phyloP scores from a whole-genome alignment of 192 early-diverging fungal genomes.

The Haplosporangium gracile region DNA sequence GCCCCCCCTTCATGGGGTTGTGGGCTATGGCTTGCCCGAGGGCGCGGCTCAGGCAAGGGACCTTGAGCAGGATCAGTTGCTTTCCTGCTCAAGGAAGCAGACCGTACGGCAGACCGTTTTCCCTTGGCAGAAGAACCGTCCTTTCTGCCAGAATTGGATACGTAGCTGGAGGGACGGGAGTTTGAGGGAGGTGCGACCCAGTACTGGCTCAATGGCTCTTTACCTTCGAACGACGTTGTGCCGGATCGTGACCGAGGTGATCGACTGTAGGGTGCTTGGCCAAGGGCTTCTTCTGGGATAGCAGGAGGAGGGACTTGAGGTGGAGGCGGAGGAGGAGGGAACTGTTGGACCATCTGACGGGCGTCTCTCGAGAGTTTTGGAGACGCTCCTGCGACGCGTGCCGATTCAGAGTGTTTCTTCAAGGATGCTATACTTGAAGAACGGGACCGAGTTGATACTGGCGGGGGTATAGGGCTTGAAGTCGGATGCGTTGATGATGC shows the following conservation, averaged over 20 bases:
- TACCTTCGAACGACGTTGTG: conserved; percentile 8
- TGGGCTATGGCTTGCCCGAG: neutral
- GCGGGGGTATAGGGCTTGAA: neutral
- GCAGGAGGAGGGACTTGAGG: conserved; percentile 41
- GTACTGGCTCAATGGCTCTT: neutral
- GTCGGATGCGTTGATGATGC: no score
- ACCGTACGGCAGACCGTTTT: neutral
- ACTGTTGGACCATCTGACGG: conserved; percentile 13
- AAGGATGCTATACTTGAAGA: conserved; percentile 5
- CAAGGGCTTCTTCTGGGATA: conserved; percentile 15
- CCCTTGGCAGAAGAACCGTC: neutral
- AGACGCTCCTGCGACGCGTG: neutral
- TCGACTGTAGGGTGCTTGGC: neutral
- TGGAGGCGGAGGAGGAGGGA: conserved; percentile 41
- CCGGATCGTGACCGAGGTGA: conserved; percentile 5
- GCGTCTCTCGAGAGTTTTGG: conserved; percentile 21
- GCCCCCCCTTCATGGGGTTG: neutral
- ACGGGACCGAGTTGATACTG: conserved; percentile 11
- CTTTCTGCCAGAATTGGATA: neutral
- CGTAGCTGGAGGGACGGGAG: neutral
- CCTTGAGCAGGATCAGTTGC: neutral
- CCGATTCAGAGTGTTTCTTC: neutral
- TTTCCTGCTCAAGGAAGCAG: neutral
- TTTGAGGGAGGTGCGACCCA: neutral
- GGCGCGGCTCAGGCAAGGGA: neutral